phyloP scores from a whole-genome alignment of 2,329 filamentous ascomycete species.

The Hypoxylon rubiginosum region DNA sequence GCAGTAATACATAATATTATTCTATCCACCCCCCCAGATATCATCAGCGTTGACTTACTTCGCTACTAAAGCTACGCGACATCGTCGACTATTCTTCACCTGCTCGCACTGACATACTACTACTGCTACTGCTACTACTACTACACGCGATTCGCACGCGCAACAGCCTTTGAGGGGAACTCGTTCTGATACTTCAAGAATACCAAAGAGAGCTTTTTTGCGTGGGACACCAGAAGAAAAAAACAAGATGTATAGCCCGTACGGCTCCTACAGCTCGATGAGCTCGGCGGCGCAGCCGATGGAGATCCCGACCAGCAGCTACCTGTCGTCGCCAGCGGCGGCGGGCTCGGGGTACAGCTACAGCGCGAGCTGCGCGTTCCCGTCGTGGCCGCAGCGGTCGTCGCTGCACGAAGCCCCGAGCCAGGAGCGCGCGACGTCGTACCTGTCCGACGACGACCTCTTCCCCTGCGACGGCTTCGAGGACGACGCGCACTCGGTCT shows the following conservation, averaged over 20 bases:
- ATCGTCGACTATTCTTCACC: slow-evolving; percentile 14
- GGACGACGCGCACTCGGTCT: slow-evolving; percentile 64
- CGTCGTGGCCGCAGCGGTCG: slow-evolving; percentile 59
- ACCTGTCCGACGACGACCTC: slow-evolving; percentile 74
- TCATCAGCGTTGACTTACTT: slow-evolving; percentile 2
- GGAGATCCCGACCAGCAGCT: slow-evolving; percentile 52
- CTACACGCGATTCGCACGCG: slow-evolving; percentile 20
- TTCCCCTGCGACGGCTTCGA: slow-evolving; percentile 66
- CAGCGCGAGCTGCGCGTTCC: slow-evolving; percentile 57
- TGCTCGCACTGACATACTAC: slow-evolving; percentile 14
- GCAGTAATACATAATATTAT: slow-evolving; percentile 42
- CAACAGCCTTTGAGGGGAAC: slow-evolving; percentile 4
- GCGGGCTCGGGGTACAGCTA: slow-evolving; percentile 29
- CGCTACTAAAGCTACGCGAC: slow-evolving; percentile 21
- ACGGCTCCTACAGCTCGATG: slow-evolving; percentile 56
- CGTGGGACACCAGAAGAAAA: neutral
- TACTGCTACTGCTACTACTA: too few species aligned
- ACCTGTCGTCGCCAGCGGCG: slow-evolving; percentile 39
- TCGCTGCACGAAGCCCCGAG: slow-evolving; percentile 50
- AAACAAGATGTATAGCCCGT: slow-evolving; percentile 51
- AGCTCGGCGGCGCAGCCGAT: slow-evolving; percentile 52
- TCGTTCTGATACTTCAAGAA: slow-evolving; percentile 1
- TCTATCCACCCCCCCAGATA: slow-evolving; percentile 10
- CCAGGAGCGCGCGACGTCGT: slow-evolving; percentile 65
- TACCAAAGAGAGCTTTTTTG: slow-evolving; percentile 1